These are phyloP conservation scores for Adiantum capillusveneris DNA, from an alignment of 75 land plant genomes.

Conservation along the genomic window DNA sequence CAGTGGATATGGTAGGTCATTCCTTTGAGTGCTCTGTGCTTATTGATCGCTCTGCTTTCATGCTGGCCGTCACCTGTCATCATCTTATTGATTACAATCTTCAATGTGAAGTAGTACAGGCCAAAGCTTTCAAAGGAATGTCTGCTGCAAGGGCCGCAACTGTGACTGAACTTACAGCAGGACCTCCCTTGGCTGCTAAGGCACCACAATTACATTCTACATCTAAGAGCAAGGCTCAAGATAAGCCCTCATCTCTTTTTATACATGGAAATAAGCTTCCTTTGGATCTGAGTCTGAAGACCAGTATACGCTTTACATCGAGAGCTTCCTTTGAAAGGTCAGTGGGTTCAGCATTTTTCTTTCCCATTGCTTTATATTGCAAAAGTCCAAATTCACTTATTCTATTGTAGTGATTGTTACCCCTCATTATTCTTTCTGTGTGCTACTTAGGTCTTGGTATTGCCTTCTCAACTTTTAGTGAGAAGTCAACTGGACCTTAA, in stretches of 20 bases:
- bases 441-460: too few species aligned
- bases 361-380: too few species aligned
- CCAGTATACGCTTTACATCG: conserved; percentile 43
- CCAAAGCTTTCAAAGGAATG: conserved; percentile 58
- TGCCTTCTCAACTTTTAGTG: too few species aligned
- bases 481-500: too few species aligned
- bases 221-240: neutral
- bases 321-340: conserved; percentile 42
- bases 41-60: neutral
- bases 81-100: neutral
- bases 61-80: neutral
- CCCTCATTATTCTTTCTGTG: too few species aligned
- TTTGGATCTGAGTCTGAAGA: conserved; percentile 69
- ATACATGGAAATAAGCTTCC: conserved; percentile 35
- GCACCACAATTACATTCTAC: conserved; percentile 4
- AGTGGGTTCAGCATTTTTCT: too few species aligned
- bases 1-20: neutral
- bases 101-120: conserved; percentile 20
- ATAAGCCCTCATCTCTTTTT: neutral
- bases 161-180: neutral
- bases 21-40: neutral
- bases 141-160: conserved; percentile 17
- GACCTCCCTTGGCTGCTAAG: conserved; percentile 13
- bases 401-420: too few species aligned
- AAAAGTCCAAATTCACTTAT: too few species aligned